phyloP scores from a whole-genome alignment of 192 early-diverging fungal species.

The Jimgerdemannia flammicorona region DNA sequence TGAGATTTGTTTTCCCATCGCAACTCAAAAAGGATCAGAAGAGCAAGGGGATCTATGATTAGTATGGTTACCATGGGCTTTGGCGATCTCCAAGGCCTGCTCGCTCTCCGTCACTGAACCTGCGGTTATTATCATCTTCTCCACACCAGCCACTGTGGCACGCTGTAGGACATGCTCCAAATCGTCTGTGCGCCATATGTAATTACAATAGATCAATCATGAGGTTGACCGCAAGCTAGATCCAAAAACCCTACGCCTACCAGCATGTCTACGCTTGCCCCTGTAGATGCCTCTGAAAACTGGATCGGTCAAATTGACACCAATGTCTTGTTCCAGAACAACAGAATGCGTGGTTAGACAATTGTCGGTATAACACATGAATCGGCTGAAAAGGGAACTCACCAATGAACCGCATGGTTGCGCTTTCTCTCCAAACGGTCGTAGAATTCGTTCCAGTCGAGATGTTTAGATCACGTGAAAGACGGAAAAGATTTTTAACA shows the following conservation, averaged over 20 bases:
- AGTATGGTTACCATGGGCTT: slow-evolving; percentile 35
- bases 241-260: slow-evolving; percentile 30
- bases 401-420: too few species aligned
- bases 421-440: too few species aligned
- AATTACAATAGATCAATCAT: background rate
- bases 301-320: slow-evolving; percentile 83
- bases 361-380: too few species aligned
- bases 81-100: slow-evolving; percentile 56
- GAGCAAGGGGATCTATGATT: background rate
- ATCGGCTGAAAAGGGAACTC: too few species aligned
- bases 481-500: too few species aligned
- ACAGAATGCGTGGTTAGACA: too few species aligned
- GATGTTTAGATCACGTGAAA: too few species aligned
- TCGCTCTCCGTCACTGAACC: slow-evolving; percentile 56
- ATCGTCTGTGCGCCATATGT: slow-evolving; percentile 45
- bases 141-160: slow-evolving; percentile 61
- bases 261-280: slow-evolving; percentile 67
- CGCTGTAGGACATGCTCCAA: slow-evolving; percentile 60
- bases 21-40: background rate
- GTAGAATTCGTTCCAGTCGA: too few species aligned
- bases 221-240: slow-evolving; percentile 62
- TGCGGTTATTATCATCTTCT: slow-evolving; percentile 82
- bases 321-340: slow-evolving; percentile 59
- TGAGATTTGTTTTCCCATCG: background rate
- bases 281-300: slow-evolving; percentile 84